Conservation (phyloP, 1,284 basidiomycete species). For the Ustilago nuda region DNA sequence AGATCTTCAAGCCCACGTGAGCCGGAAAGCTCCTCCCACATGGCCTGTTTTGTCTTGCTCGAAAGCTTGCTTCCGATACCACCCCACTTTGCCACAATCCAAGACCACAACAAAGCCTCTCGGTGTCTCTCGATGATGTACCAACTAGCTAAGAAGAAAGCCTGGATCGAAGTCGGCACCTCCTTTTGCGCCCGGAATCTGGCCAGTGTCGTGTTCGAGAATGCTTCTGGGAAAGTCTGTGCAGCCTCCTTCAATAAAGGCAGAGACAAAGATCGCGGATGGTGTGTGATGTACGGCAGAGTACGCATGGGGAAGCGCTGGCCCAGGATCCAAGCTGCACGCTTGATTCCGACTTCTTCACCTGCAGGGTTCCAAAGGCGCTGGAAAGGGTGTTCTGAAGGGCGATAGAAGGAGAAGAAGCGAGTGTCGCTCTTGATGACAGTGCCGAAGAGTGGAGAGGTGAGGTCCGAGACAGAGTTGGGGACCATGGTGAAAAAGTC, state of each 20-base stretch:
- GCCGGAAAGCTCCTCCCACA: slow-evolving; percentile 70
- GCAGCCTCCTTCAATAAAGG: slow-evolving; percentile 63
- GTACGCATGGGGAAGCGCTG: slow-evolving; percentile 69
- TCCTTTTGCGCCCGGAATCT: slow-evolving; percentile 61
- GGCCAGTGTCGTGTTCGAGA: slow-evolving; percentile 36
- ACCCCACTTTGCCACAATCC: slow-evolving; percentile 58
- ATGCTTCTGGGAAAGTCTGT: slow-evolving; percentile 44
- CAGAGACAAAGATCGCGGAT: slow-evolving; percentile 69
- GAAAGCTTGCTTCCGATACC: slow-evolving; percentile 66
- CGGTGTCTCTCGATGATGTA: slow-evolving; percentile 57
- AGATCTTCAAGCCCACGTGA: slow-evolving; percentile 5
- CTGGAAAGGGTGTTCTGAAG: slow-evolving; percentile 45
- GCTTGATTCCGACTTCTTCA: slow-evolving; percentile 52
- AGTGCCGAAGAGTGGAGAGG: slow-evolving; percentile 51
- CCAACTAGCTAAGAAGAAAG: slow-evolving; percentile 58
- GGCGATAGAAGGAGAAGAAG: slow-evolving; percentile 37
- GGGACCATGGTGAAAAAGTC: slow-evolving; percentile 52
- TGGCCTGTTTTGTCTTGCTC: slow-evolving; percentile 57
- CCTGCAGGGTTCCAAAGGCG: slow-evolving; percentile 53
- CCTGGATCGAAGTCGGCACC: slow-evolving; percentile 69
- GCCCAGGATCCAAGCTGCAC: slow-evolving; percentile 45
- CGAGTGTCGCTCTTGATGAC: slow-evolving; percentile 47
- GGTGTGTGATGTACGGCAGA: slow-evolving; percentile 71
- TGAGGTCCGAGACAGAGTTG: slow-evolving; percentile 34
- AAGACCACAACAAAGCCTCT: slow-evolving; percentile 59